A percentile compares a stretch with the other conserved stretches of the same genome.
These are phyloP conservation scores for Corylus heterophylla DNA, from an alignment of 306 rosid genomes.

Conservation along the genomic window DNA sequence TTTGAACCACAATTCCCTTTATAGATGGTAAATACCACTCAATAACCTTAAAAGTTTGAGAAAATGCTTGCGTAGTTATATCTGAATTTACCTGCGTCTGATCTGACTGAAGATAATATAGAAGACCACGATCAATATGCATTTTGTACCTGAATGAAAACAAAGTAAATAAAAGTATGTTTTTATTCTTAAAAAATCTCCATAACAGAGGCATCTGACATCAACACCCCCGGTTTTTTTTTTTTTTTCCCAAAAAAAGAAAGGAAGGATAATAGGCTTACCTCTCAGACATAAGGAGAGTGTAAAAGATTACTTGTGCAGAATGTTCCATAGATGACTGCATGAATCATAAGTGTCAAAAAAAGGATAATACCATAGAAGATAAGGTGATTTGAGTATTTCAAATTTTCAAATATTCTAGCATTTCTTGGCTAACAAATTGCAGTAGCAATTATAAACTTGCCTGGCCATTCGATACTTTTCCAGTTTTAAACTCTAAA, in stretches of 20 bases:
- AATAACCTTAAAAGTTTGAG: slow-evolving; percentile 18
- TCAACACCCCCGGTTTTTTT: not conserved
- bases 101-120: slow-evolving; percentile 84
- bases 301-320: slow-evolving; percentile 90
- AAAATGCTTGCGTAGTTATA: slow-evolving; percentile 16
- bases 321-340: slow-evolving; percentile 81
- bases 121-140: slow-evolving; percentile 78
- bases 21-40: slow-evolving; percentile 18
- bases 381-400: not conserved
- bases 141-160: slow-evolving; percentile 62
- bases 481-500: slow-evolving; percentile 90
- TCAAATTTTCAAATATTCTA: slow-evolving; percentile 24
- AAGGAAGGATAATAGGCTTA: slow-evolving; percentile 26
- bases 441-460: slow-evolving; percentile 32
- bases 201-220: not conserved
- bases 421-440: slow-evolving; percentile 10
- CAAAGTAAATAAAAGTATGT: slow-evolving; percentile 16
- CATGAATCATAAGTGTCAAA: slow-evolving; percentile 33
- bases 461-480: slow-evolving; percentile 72
- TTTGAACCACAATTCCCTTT: slow-evolving; percentile 75
- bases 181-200: slow-evolving; percentile 1
- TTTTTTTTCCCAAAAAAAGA: not conserved
- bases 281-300: slow-evolving; percentile 96
- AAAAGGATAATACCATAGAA: slow-evolving; percentile 23
- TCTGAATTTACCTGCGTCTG: slow-evolving; percentile 62